Base-by-base conservation (phyloP, 1,139 yeast species). In the Yamadazyma dushanensis region DNA sequence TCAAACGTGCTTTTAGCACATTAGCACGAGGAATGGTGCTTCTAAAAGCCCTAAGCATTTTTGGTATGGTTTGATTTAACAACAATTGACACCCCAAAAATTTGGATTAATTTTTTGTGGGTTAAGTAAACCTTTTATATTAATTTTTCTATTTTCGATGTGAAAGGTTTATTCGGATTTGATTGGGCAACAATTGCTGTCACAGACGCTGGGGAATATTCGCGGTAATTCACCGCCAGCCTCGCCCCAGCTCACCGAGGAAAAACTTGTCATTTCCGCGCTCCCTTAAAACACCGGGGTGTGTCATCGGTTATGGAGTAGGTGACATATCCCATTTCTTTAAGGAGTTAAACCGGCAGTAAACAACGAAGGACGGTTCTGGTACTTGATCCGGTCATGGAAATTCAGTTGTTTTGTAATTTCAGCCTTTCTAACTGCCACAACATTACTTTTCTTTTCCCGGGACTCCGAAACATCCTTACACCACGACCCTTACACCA, bases 21-120 rank as follows among this genome's bases (percentile, higher is more conserved):
- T 50, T 57, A 40, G 63, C 56, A 49, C 70, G 70, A 36, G 71
- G 70, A 24, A 59, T 48, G 27, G 63, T 62, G 49, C 63, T 56
- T 57, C 58, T 69, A 45, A 69, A 64, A 50, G 73, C 73, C 59
- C 70, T 68, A 54, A 68, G 70, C 75, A 69, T 69, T 14, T 25
- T 25, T 4, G 8, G 6, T 21, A 21, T 21, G n/a, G n/a, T 10
- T 21, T 21, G 10, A 21, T 6, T 5, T 21, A 9, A 13, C n/a
- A 21, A 21, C 24, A 9, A 5, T 13, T 21, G n/a, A n/a, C n/a
- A n/a, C n/a, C n/a, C n/a, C n/a, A n/a, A n/a, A 19, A 7, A n/a
- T 9, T 15, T 15, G 15, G 16, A 22, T 26, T 16, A 21, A 14
- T 28, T 14, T 25, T 29, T 29, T 20, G 25, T 29, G 25, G 25